A percentile compares a stretch with the other conserved stretches of the same genome.
Conservation (phyloP, 257 asterid genomes). For the Przewalskia tangutica region DNA sequence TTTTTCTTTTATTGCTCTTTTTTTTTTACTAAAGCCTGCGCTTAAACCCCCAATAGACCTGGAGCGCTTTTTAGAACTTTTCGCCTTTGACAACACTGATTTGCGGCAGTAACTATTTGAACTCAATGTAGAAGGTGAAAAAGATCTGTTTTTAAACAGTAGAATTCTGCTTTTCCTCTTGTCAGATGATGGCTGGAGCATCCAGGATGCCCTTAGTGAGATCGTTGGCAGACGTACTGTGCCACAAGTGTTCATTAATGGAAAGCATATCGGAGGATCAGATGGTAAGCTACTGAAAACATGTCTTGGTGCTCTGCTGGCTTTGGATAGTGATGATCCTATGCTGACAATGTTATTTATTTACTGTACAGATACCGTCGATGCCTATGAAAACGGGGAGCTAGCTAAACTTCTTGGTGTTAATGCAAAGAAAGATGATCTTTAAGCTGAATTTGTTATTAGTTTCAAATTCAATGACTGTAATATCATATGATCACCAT, state of each 20-base stretch:
- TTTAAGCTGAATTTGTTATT: slow-evolving; percentile 28
- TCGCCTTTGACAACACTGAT: not conserved
- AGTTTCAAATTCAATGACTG: slow-evolving; percentile 17
- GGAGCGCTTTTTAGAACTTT: too few species aligned
- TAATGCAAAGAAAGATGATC: slow-evolving; percentile 40
- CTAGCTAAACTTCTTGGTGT: slow-evolving; percentile 55
- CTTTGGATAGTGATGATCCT: not conserved
- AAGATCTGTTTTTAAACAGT: not conserved
- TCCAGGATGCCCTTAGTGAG: slow-evolving; percentile 72
- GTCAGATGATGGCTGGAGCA: slow-evolving; percentile 60
- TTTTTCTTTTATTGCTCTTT: too few species aligned
- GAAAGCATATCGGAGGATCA: slow-evolving; percentile 92
- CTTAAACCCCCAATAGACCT: too few species aligned
- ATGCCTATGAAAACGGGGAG: slow-evolving; percentile 68
- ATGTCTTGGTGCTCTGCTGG: not conserved
- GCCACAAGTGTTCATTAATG: slow-evolving; percentile 83
- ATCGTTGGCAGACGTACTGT: slow-evolving; percentile 72
- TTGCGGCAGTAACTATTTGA: not conserved
- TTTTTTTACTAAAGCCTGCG: too few species aligned
- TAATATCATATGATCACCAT: not conserved
- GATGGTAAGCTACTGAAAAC: slow-evolving; percentile 51
- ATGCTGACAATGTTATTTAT: not conserved
- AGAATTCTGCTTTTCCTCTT: not conserved
- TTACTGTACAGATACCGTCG: slow-evolving; percentile 53
- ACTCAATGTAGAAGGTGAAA: not conserved